phyloP scores from a whole-genome alignment of 805 yeast genomes.

The Pichia californica region DNA sequence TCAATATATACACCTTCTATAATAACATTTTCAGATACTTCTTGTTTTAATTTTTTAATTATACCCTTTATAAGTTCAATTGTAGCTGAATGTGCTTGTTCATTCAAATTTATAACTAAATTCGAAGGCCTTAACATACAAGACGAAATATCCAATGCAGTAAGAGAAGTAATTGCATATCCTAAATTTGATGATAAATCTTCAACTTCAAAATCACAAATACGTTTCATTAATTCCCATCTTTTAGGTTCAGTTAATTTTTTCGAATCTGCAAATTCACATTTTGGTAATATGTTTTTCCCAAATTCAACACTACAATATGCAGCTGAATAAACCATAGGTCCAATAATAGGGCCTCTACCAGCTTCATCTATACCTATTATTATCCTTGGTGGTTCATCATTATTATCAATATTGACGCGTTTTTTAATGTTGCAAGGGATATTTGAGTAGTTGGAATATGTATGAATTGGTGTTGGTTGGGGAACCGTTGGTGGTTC shows the following conservation, averaged over 20 bases:
- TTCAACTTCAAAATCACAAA: conserved; percentile 40
- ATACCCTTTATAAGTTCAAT: conserved; percentile 68
- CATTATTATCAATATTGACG: background rate
- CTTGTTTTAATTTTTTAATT: conserved; percentile 31
- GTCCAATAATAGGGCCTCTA: conserved; percentile 95
- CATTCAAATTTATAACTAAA: conserved; percentile 66
- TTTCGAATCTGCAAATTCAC: conserved; percentile 92
- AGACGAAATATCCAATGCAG: conserved; percentile 78
- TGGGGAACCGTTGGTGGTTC: conserved; percentile 6
- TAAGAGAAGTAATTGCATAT: conserved; percentile 79
- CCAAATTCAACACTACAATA: conserved; percentile 59
- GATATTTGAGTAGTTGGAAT: background rate
- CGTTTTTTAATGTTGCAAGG: background rate
- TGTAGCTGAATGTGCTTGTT: conserved; percentile 95
- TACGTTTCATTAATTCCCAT: conserved; percentile 48
- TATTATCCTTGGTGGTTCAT: conserved; percentile 21
- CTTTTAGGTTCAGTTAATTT: conserved; percentile 71
- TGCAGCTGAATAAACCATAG: conserved; percentile 93
- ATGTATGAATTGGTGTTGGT: conserved; percentile 5
- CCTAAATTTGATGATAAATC: conserved; percentile 40
- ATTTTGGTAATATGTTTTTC: conserved; percentile 39
- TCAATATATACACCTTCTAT: conserved; percentile 78
- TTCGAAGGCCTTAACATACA: conserved; percentile 72
- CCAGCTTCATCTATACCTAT: conserved; percentile 99
- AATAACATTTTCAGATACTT: conserved; percentile 42